phyloP scores from a whole-genome alignment of 495 filamentous ascomycete species.

The Penicillium parvum region DNA sequence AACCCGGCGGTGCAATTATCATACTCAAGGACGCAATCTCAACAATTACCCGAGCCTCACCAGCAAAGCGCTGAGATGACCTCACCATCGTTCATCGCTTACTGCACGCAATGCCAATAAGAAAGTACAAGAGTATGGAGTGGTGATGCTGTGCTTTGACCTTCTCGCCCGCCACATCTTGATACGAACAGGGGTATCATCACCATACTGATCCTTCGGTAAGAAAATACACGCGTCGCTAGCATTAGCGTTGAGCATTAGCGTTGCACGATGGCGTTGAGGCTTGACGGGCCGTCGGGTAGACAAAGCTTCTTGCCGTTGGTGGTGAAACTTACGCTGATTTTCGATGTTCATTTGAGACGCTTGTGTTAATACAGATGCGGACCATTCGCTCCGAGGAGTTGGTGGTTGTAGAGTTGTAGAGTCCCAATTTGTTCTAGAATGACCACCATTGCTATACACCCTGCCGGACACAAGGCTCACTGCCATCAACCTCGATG shows the following conservation, averaged over 20 bases:
- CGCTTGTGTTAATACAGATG: too few relatives aligned
- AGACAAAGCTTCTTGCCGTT: not conserved
- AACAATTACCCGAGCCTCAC: conserved; percentile 6
- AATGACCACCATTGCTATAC: too few relatives aligned
- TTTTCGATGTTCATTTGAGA: too few relatives aligned
- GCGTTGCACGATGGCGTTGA: conserved; percentile 1
- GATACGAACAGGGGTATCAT: not conserved
- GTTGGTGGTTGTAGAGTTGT: too few relatives aligned
- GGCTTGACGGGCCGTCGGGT: not conserved
- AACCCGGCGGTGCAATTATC: conserved; percentile 2
- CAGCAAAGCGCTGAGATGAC: too few relatives aligned
- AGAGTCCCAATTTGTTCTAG: too few relatives aligned
- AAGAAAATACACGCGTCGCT: not conserved
- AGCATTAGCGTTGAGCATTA: not conserved
- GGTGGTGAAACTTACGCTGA: not conserved
- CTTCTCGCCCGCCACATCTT: not conserved
- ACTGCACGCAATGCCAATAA: too few relatives aligned
- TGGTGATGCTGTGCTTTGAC: not conserved
- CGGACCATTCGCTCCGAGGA: too few relatives aligned
- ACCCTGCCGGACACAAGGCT: too few relatives aligned
- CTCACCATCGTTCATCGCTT: too few relatives aligned
- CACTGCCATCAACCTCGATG: too few relatives aligned
- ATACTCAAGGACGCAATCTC: too few relatives aligned
- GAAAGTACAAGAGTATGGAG: not conserved
- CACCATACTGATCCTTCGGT: not conserved